These are phyloP conservation scores for Amoebophrya sp. DNA, from an alignment of 169 alveolate genomes.

Conservation along the genomic window DNA sequence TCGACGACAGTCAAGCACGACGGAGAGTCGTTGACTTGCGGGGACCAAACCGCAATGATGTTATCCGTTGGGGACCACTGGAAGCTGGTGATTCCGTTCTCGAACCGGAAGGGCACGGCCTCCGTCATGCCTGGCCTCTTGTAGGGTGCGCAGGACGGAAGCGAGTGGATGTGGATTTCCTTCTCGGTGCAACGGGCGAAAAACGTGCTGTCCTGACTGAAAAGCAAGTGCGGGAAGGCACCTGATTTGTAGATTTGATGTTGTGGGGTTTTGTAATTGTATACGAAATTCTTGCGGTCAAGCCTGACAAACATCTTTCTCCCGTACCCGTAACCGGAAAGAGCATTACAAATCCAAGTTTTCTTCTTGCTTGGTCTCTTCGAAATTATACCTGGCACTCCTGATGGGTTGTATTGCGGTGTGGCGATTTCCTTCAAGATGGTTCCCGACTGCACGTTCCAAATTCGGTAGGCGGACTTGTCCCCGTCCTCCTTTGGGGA, in stretches of 20 bases:
- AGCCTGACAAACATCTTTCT: no score
- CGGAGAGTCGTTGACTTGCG: neutral
- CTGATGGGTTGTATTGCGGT: neutral
- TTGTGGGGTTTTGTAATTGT: no score
- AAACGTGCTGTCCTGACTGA: neutral
- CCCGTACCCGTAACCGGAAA: no score
- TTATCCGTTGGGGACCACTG: neutral
- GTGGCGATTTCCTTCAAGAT: neutral
- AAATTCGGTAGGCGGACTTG: neutral
- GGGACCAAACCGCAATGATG: neutral
- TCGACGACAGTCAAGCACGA: neutral
- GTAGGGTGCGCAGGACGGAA: neutral
- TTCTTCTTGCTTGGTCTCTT: no score
- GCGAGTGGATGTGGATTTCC: neutral
- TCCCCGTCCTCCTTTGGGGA: slow-evolving; percentile 58
- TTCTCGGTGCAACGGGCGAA: neutral
- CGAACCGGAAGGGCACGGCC: neutral
- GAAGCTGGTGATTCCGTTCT: neutral
- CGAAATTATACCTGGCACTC: neutral
- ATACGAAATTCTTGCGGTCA: no score
- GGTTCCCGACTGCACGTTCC: neutral
- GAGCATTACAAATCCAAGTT: no score
- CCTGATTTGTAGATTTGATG: no score
- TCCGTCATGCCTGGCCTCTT: neutral
- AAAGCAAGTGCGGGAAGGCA: neutral